These are phyloP conservation scores for Cystobasidium slooffiae DNA, from an alignment of 1,284 basidiomycete species.

Conservation along the genomic window DNA sequence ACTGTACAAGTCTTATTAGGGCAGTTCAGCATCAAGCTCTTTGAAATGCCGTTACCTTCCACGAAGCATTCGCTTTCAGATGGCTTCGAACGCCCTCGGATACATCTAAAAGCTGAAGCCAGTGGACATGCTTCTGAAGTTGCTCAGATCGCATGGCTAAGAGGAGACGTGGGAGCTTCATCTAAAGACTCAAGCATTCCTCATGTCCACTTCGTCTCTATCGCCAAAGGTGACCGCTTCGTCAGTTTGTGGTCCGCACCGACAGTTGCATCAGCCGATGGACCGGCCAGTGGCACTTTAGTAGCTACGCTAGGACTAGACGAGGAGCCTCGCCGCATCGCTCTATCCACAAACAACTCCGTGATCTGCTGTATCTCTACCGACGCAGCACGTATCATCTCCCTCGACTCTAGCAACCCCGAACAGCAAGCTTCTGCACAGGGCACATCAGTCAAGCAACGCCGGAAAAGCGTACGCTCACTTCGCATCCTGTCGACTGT, in stretches of 20 bases:
- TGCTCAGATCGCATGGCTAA: constrained; percentile 23
- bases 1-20: constrained; percentile 6
- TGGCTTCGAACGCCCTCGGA: background rate
- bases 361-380: background rate
- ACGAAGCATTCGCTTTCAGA: background rate
- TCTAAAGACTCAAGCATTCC: background rate
- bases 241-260: constrained; percentile 27
- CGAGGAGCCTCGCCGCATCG: constrained; percentile 25
- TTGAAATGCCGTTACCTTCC: constrained; percentile 9
- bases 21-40: constrained; percentile 27
- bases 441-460: background rate
- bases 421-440: background rate
- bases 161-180: background rate
- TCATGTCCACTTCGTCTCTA: constrained; percentile 18
- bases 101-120: background rate
- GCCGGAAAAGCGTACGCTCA: background rate
- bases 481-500: constrained; percentile 1
- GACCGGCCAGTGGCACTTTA: background rate
- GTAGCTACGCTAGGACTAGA: constrained; percentile 24
- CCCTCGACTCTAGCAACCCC: background rate
- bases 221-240: constrained; percentile 29
- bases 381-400: constrained; percentile 13
- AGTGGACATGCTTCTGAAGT: constrained; percentile 35
- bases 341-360: background rate
- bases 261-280: background rate